Base-by-base conservation (phyloP, 345 rosid species). In the Ricinus communis region DNA sequence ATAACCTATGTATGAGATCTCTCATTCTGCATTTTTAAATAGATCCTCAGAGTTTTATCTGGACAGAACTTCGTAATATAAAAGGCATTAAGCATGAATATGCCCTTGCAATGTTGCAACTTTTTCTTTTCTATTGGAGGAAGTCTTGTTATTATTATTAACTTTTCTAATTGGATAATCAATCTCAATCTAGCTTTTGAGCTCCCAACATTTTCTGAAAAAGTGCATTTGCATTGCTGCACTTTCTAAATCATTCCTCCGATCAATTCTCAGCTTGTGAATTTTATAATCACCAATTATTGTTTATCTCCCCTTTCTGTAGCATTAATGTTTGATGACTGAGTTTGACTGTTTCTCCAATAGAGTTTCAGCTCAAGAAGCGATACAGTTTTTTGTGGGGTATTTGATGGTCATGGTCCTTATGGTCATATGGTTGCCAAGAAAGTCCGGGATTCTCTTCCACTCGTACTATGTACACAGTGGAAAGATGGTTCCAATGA, bases 321-420 rank as follows among this genome's bases (percentile, higher is more conserved):
- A 43, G 56, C 8, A 47, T 47, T 47, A 40, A 30, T 65, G 8
- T 25, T 15, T 65, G 76, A 74, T 72, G 69, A 59, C 52, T 76
- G 62, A 47, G 59, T 69, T 85, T 74, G 69, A 67, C 74, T 79
- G 72, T 49, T 83, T 78, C 24, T 73, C 53, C 33, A 21, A 68
- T 86, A 94, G 98, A 88, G 88, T 71, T 91, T 85, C 83, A 69
- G 84, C 71, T 82, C 95, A 6, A 87, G 86, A 79, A 80, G 81
- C 3, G 95, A 88, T 50, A 84, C 93, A 12, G 74, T 85, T 54
- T 91, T 91, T 66, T 94, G 98, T 69, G 98, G 98, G 60, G 92
- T 94, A 62, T 94, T 94, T 64, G 98, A 94, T 76, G 98, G 98
- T 49, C 98, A 94, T 30, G 98, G 98, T 72, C 98, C 97, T 57